Percentiles rank a stretch among this genome's conserved stretches.
Evolutionary conservation across 192 early-diverging fungal species (phyloP).

Genomic region (Backusella psychrophila): DNA sequence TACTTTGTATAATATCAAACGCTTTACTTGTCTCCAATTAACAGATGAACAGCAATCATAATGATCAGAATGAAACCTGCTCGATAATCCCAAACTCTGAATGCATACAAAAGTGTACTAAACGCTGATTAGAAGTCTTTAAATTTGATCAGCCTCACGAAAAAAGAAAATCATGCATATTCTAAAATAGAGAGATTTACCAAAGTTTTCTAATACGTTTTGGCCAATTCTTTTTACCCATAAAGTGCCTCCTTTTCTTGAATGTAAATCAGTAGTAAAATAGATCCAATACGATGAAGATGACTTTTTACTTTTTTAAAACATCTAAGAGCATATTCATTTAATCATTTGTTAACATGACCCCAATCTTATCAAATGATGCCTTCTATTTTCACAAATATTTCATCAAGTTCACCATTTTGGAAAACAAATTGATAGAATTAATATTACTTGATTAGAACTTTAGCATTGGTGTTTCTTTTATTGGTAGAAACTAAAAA

Average conservation of each 20-base stretch:
- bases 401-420: background rate
- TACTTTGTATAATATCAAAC: background rate
- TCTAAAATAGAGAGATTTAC: constrained; percentile 1
- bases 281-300: background rate
- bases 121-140: background rate
- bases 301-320: background rate
- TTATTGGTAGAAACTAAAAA: background rate
- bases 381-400: background rate
- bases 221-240: background rate
- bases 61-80: background rate
- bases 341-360: background rate
- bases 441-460: background rate
- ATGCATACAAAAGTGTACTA: background rate
- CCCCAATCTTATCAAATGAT: background rate
- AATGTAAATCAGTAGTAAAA: background rate
- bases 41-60: background rate
- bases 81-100: background rate
- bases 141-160: background rate
- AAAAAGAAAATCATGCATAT: background rate
- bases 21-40: background rate
- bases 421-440: background rate
- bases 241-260: background rate
- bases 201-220: background rate
- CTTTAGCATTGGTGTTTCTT: background rate
- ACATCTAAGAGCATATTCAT: background rate